Evolutionary conservation across 2,329 filamentous ascomycete species (phyloP).

Genomic region (Scytalidium lignicola): DNA sequence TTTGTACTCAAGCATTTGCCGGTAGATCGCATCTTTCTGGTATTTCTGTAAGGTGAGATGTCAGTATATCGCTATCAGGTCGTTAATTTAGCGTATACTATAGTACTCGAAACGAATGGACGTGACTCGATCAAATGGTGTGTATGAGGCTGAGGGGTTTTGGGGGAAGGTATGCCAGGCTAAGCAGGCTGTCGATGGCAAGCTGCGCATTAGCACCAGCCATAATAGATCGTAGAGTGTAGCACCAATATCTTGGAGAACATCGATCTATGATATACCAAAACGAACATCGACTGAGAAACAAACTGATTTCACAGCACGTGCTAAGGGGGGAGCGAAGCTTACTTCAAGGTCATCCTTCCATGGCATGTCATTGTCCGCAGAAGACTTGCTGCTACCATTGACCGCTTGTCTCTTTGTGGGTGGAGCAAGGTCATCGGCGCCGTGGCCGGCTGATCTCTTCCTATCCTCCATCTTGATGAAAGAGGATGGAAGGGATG

Average conservation of each 20-base stretch:
- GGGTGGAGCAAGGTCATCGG: slow-evolving; percentile 80
- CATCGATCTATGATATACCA: not conserved
- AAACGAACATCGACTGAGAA: not conserved
- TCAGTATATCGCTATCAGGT: not conserved
- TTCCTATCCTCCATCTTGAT: slow-evolving; percentile 99
- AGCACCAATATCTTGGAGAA: slow-evolving; percentile 4
- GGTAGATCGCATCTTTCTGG: slow-evolving; percentile 93
- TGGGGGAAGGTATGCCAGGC: slow-evolving; percentile 28
- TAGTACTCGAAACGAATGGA: not conserved
- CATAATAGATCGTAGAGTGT: slow-evolving; percentile 21
- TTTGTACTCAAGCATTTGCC: slow-evolving; percentile 98
- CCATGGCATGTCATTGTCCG: slow-evolving; percentile 64
- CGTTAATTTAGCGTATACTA: not conserved
- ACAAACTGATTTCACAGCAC: slow-evolving; percentile 2
- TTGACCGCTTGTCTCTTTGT: slow-evolving; percentile 90
- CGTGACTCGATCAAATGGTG: slow-evolving; percentile 11
- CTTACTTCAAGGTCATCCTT: slow-evolving; percentile 71
- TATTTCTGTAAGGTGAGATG: slow-evolving; percentile 56
- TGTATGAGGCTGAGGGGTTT: slow-evolving; percentile 19
- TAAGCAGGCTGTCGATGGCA: slow-evolving; percentile 37
- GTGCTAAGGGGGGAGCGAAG: slow-evolving; percentile 24
- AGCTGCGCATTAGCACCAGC: slow-evolving; percentile 39
- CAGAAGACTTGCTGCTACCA: slow-evolving; percentile 63
- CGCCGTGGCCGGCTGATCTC: slow-evolving; percentile 75
- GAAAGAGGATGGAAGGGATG: slow-evolving; percentile 73